A percentile compares a stretch with the other conserved stretches of the same genome.
Conservation (phyloP, 2,329 filamentous ascomycete species). For the Aureobasidium lini region DNA sequence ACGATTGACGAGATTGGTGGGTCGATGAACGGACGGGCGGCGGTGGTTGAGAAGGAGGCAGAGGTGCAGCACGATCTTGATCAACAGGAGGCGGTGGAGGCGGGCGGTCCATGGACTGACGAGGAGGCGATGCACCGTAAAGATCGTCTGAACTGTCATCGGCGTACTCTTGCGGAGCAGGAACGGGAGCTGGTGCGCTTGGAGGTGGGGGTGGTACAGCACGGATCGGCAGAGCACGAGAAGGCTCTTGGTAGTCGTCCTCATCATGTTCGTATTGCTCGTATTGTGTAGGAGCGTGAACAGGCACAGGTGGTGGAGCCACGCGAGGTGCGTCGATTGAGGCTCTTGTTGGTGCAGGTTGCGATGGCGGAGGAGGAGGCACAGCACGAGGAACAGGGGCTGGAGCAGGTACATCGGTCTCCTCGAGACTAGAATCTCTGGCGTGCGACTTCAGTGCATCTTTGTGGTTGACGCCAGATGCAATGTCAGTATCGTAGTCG, state of each 20-base stretch:
- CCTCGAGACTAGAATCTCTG: conserved; percentile 64
- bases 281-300: conserved; percentile 9
- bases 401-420: conserved; percentile 41
- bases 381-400: conserved; percentile 35
- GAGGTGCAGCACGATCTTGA: conserved; percentile 25
- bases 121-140: conserved; percentile 37
- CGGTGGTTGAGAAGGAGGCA: conserved; percentile 30
- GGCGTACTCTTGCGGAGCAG: conserved; percentile 27
- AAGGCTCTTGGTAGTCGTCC: conserved; percentile 9
- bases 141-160: conserved; percentile 38
- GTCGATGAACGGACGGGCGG: conserved; percentile 26
- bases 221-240: conserved; percentile 13
- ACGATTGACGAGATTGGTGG: conserved; percentile 29
- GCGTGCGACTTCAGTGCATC: conserved; percentile 76
- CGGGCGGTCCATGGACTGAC: conserved; percentile 27
- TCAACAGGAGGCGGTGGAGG: conserved; percentile 22
- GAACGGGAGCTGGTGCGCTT: conserved; percentile 26
- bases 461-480: conserved; percentile 85
- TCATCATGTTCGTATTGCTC: conserved; percentile 14
- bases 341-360: conserved; percentile 45
- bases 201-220: conserved; percentile 25
- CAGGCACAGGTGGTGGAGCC: conserved; percentile 57
- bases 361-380: conserved; percentile 52
- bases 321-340: conserved; percentile 66
- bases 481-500: conserved; percentile 96